A percentile compares a stretch with the other conserved stretches of the same genome.
Conservation (phyloP, 176 grass and related monocot genomes). For the Aechmea fasciata region DNA sequence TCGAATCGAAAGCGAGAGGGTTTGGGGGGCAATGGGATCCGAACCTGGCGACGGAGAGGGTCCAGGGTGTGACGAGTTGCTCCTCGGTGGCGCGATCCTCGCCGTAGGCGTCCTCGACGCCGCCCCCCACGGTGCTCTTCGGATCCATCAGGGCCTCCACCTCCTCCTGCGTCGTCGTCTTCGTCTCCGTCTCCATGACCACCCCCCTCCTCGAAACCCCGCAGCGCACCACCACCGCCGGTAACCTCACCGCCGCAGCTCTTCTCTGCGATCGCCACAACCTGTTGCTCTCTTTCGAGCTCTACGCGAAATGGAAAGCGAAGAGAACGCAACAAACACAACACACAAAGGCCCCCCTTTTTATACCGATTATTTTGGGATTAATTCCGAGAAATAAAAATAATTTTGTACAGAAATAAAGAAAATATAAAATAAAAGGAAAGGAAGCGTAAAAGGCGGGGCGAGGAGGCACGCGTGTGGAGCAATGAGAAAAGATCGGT, state of each 20-base stretch:
- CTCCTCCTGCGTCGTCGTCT: constrained; percentile 22
- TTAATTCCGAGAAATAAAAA: background rate
- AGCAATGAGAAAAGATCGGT: constrained; percentile 10
- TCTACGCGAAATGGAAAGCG: background rate
- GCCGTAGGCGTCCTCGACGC: constrained; percentile 37
- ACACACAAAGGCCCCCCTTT: constrained; percentile 2
- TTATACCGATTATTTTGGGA: constrained; percentile 9
- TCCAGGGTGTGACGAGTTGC: constrained; percentile 70
- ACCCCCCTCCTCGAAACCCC: constrained; percentile 20
- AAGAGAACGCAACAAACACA: background rate
- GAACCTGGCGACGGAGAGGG: constrained; percentile 82
- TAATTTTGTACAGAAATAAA: too few species aligned
- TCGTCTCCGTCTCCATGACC: constrained; percentile 29
- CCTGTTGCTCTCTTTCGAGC: background rate
- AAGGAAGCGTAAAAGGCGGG: constrained; percentile 10
- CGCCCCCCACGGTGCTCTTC: constrained; percentile 15
- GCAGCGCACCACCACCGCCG: constrained; percentile 24
- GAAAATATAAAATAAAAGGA: background rate
- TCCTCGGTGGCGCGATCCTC: constrained; percentile 64
- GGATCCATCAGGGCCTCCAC: constrained; percentile 5
- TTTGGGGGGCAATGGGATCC: background rate
- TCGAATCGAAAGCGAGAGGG: too few species aligned
- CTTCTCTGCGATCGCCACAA: constrained; percentile 7
- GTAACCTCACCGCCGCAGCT: constrained; percentile 28
- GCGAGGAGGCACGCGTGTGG: constrained; percentile 4